Conservation (phyloP, 2,329 filamentous ascomycete genomes). For the Fusarium subtropicale region DNA sequence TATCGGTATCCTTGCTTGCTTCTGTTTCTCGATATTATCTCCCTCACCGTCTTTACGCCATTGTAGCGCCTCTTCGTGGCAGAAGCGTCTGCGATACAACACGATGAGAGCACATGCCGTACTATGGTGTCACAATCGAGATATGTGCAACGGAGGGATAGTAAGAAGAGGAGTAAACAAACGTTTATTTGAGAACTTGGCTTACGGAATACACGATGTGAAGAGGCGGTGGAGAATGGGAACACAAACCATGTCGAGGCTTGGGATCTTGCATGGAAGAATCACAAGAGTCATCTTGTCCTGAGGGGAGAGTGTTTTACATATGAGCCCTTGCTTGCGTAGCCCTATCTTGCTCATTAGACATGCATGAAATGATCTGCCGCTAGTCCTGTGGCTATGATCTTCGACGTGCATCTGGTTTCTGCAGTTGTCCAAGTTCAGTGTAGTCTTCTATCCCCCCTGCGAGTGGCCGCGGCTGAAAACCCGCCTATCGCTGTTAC, state of each 20-base stretch:
- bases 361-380: slow-evolving; percentile 24
- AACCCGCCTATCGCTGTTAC: slow-evolving; percentile 34
- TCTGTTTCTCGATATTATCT: not conserved
- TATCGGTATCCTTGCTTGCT: not conserved
- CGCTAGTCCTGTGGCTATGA: slow-evolving; percentile 16
- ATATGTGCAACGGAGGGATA: slow-evolving; percentile 40
- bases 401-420: slow-evolving; percentile 22
- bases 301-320: not conserved
- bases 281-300: not conserved
- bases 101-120: slow-evolving; percentile 30
- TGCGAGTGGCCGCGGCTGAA: slow-evolving; percentile 33
- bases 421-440: slow-evolving; percentile 27
- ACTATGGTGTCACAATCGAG: slow-evolving; percentile 45
- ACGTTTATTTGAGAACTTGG: slow-evolving; percentile 16
- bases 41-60: slow-evolving; percentile 39
- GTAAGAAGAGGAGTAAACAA: slow-evolving; percentile 1
- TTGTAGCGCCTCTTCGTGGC: slow-evolving; percentile 13
- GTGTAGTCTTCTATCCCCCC: slow-evolving; percentile 26
- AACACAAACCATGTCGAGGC: not conserved
- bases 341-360: slow-evolving; percentile 17
- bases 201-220: not conserved
- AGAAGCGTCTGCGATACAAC: slow-evolving; percentile 23
- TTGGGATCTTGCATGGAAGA: not conserved
- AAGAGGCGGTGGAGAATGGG: slow-evolving; percentile 34
- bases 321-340: slow-evolving; percentile 19